These are phyloP conservation scores for Hygrocybe coccinea DNA, from an alignment of 768 basidiomycete genomes.

Conservation along the genomic window DNA sequence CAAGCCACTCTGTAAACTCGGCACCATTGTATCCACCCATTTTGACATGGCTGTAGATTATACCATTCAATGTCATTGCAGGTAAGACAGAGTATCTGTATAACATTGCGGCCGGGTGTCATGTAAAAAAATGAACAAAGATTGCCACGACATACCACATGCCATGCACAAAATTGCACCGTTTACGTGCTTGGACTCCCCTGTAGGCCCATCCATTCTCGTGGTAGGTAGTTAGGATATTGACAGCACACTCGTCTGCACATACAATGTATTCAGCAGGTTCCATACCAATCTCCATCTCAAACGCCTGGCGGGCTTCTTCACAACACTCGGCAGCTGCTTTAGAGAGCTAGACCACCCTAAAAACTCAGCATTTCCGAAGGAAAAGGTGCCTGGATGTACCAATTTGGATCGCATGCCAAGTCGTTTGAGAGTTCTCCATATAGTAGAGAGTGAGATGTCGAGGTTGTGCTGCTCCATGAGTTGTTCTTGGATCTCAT, in stretches of 20 bases:
- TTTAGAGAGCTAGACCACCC: slow-evolving; percentile 10
- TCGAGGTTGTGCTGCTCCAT: slow-evolving; percentile 7
- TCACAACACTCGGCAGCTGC: slow-evolving; percentile 13
- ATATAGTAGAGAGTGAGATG: slow-evolving; percentile 12
- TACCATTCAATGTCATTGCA: slow-evolving; percentile 14
- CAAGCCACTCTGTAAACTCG: slow-evolving; percentile 17
- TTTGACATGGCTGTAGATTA: slow-evolving; percentile 19
- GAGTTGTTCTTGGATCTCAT: slow-evolving; percentile 9
- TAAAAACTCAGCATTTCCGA: not conserved
- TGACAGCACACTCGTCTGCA: slow-evolving; percentile 18
- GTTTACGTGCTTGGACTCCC: slow-evolving; percentile 10
- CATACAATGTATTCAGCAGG: slow-evolving; percentile 12
- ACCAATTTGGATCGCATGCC: slow-evolving; percentile 13
- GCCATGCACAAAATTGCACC: slow-evolving; percentile 15
- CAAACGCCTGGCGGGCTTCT: slow-evolving; percentile 8
- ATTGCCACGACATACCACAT: slow-evolving; percentile 9
- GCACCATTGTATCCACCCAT: slow-evolving; percentile 22
- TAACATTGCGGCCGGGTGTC: not conserved
- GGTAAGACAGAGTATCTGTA: slow-evolving; percentile 20
- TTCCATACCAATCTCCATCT: slow-evolving; percentile 11
- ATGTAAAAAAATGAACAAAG: not conserved
- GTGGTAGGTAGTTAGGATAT: slow-evolving; percentile 16
- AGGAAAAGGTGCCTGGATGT: not conserved
- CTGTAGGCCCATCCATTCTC: slow-evolving; percentile 12
- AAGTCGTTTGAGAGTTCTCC: slow-evolving; percentile 11